These are phyloP conservation scores for Bidens hawaiensis DNA, from an alignment of 140 eudicot genomes.

Conservation along the genomic window DNA sequence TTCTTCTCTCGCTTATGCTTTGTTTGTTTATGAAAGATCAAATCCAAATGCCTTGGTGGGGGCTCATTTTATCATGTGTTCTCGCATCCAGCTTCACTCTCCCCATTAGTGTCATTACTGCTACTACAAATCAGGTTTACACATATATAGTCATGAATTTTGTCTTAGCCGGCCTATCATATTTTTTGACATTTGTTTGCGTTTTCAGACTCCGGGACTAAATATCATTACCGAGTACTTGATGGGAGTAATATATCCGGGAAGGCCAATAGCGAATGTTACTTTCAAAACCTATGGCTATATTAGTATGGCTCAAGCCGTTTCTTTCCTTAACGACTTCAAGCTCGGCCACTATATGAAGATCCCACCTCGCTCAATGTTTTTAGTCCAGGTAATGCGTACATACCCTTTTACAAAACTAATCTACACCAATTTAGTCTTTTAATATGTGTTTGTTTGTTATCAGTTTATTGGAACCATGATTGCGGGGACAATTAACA, in stretches of 20 bases:
- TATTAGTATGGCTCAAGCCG: too few species aligned
- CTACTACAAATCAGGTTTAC: conserved; percentile 58
- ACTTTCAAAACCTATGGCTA: too few species aligned
- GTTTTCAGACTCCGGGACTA: conserved; percentile 45
- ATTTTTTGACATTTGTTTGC: background rate
- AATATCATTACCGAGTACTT: conserved; percentile 59
- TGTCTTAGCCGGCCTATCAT: too few species aligned
- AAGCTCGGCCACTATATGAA: conserved; percentile 84
- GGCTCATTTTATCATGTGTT: conserved; percentile 35
- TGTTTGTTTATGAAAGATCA: conserved; percentile 52
- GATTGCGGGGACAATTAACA: conserved; percentile 51
- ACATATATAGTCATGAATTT: background rate
- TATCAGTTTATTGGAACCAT: conserved; percentile 58
- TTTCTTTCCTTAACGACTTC: conserved; percentile 59
- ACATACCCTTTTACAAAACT: too few species aligned
- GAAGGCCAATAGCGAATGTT: too few species aligned
- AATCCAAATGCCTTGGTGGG: conserved; percentile 91
- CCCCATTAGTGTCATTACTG: conserved; percentile 68
- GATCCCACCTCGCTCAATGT: conserved; percentile 73
- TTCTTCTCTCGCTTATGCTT: conserved; percentile 40
- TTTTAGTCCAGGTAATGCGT: conserved; percentile 65
- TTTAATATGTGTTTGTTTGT: too few species aligned
- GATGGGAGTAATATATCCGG: conserved; percentile 53
- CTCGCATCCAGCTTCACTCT: conserved; percentile 60
- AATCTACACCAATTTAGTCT: too few species aligned